phyloP scores from a whole-genome alignment of 208 protist genomes.

The Leishmania lainsoni region DNA sequence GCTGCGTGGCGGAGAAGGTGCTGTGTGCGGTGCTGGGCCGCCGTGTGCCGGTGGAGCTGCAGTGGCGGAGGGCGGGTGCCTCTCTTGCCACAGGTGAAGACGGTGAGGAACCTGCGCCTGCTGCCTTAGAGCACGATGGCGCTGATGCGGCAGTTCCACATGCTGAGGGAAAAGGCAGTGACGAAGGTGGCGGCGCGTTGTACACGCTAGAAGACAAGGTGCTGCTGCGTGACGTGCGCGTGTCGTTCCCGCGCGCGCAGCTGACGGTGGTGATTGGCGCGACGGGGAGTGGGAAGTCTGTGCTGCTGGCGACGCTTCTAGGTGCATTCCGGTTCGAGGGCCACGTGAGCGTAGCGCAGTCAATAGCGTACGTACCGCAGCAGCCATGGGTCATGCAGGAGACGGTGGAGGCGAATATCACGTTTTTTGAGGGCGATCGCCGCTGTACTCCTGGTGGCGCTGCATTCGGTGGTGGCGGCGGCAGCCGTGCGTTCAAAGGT shows the following conservation, averaged over 20 bases:
- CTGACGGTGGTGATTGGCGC: slow-evolving; percentile 48
- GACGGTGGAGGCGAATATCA: slow-evolving; percentile 93
- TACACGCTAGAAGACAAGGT: slow-evolving; percentile 25
- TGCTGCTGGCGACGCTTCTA: slow-evolving; percentile 40
- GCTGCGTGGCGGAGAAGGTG: background rate
- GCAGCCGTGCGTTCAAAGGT: slow-evolving; percentile 1
- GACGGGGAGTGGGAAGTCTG: slow-evolving; percentile 52
- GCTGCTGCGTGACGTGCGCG: slow-evolving; percentile 37
- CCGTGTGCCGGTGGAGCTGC: slow-evolving; percentile 23
- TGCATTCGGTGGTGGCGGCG: slow-evolving; percentile 15
- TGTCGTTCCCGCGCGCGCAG: slow-evolving; percentile 26
- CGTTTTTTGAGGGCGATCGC: slow-evolving; percentile 71
- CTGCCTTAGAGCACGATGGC: background rate
- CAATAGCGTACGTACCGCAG: slow-evolving; percentile 91
- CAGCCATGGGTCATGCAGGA: slow-evolving; percentile 93
- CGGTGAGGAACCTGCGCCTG: background rate
- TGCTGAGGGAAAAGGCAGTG: background rate
- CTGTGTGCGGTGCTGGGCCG: slow-evolving; percentile 7
- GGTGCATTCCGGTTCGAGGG: slow-evolving; percentile 30
- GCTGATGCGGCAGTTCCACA: background rate
- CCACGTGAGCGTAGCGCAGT: slow-evolving; percentile 7
- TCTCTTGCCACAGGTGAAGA: slow-evolving; percentile 4
- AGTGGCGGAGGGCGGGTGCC: slow-evolving; percentile 8
- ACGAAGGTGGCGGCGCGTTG: background rate
- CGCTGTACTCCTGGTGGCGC: background rate